Base-by-base conservation (phyloP, 1,284 basidiomycete genomes). In the Xerocomus minutiporus region DNA sequence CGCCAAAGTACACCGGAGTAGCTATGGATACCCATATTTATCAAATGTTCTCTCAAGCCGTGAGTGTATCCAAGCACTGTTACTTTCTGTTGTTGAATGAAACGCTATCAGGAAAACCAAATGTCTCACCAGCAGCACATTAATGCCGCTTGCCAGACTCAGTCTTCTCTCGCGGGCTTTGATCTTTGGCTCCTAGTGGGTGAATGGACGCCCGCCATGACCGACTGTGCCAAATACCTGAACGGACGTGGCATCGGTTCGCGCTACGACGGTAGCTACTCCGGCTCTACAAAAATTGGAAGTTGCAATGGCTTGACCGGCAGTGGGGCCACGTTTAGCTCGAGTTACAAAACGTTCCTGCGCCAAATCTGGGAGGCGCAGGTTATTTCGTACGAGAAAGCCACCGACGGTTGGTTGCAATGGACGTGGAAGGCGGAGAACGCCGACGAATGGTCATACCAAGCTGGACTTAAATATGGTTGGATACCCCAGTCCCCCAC, bases 351-450 rank as follows among this genome's bases (percentile, higher is more conserved):
- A 80, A 80, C 76, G 1, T 91, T 90, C 77, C 73, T 97, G 52
- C 74, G 89, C 47, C 78, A 88, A 66, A 86, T 81, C 70, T 97
- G 86, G 83, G 92, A 95, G 67, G 88, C 89, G 0, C 94, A 97
- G 67, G 77, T 77, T 11, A 82, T 77, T 52, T 73, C 85, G 3
- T 89, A 76, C 56, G 86, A 88, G 73, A 71, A 72, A 49, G 81
- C 17, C 8, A 26, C 74, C 20, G 65, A 79, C 40, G 88, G 88
- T 1, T 91, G 88, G 88, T 69, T 90, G 25, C 80, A 83, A 64
- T 91, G 88, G 81, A 78, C 80, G 1, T 83, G 82, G 82, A 84
- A 86, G 69, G 66, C 85, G 1, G 88, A 90, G 67, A 73, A 72
- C 58, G 84, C 84, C 8, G 82, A 92, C 66, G 84, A 86, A 59